phyloP scores from a whole-genome alignment of 2,329 filamentous ascomycete species.

The Trichoderma cornu-damae region DNA sequence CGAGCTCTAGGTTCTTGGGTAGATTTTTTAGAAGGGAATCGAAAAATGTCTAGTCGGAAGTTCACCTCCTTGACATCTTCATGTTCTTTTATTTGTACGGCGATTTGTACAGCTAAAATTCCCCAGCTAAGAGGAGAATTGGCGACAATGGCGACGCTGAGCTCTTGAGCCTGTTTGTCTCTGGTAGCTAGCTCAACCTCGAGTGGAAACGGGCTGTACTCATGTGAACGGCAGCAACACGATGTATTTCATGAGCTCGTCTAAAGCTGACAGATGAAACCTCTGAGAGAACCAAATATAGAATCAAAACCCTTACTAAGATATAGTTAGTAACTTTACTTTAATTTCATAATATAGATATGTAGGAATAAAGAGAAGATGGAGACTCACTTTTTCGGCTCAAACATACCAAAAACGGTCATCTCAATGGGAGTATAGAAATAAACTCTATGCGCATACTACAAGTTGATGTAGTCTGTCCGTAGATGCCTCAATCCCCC shows the following conservation, averaged over 20 bases:
- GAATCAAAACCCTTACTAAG: conserved; percentile 49
- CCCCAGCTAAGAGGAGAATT: conserved; percentile 58
- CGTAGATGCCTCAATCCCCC: conserved; percentile 43
- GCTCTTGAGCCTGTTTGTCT: conserved; percentile 48
- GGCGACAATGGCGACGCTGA: conserved; percentile 52
- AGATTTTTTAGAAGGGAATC: conserved; percentile 23
- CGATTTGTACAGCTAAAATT: conserved; percentile 49
- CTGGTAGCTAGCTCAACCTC: conserved; percentile 52
- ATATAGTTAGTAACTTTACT: not conserved
- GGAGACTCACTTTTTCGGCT: conserved; percentile 35
- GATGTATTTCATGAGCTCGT: conserved; percentile 46
- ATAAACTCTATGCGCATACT: conserved; percentile 50
- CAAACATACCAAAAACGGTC: conserved; percentile 46
- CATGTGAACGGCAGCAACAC: conserved; percentile 48
- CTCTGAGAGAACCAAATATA: conserved; percentile 52
- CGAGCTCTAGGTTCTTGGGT: conserved; percentile 48
- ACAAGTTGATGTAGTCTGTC: conserved; percentile 50
- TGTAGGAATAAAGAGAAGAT: too few relatives aligned
- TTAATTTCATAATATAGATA: not conserved
- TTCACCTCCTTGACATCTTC: conserved; percentile 43
- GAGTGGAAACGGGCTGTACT: conserved; percentile 50
- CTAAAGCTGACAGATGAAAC: conserved; percentile 45
- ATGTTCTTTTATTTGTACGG: conserved; percentile 42
- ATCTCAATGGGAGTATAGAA: conserved; percentile 44
- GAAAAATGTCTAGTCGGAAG: conserved; percentile 31